phyloP scores from a whole-genome alignment of 2,329 filamentous ascomycete species.

The Penicillium sp. region DNA sequence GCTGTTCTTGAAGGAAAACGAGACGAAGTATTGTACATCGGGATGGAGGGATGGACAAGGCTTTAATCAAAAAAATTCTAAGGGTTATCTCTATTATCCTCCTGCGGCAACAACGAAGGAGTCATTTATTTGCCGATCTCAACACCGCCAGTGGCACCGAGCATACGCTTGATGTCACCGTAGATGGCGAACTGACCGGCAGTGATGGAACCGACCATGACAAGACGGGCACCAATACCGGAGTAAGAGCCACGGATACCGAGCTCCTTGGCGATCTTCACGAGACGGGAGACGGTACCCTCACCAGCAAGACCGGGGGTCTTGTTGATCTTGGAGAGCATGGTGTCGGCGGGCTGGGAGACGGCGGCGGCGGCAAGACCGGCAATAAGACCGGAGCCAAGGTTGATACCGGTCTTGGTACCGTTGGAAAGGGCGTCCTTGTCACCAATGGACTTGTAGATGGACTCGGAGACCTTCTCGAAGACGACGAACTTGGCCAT shows the following conservation, averaged over 20 bases:
- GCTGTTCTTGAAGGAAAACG: slow-evolving; percentile 24
- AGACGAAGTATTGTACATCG: slow-evolving; percentile 30
- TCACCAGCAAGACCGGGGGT: slow-evolving; percentile 84
- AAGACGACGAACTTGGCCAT: slow-evolving; percentile 95
- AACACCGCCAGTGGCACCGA: slow-evolving; percentile 74
- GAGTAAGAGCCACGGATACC: slow-evolving; percentile 75
- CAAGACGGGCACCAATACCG: slow-evolving; percentile 68
- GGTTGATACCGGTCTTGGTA: slow-evolving; percentile 77
- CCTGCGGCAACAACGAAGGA: slow-evolving; percentile 16
- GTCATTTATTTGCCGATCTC: slow-evolving; percentile 60
- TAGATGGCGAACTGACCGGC: slow-evolving; percentile 89
- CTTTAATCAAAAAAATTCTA: slow-evolving; percentile 23
- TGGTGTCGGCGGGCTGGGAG: slow-evolving; percentile 89
- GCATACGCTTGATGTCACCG: slow-evolving; percentile 68
- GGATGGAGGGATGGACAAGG: slow-evolving; percentile 26
- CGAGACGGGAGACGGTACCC: slow-evolving; percentile 74
- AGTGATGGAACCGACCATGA: slow-evolving; percentile 66
- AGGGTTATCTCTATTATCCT: slow-evolving; percentile 28
- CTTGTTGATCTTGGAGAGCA: slow-evolving; percentile 97
- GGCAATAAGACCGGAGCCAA: slow-evolving; percentile 80
- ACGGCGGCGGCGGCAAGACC: slow-evolving; percentile 84
- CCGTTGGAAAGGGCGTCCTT: slow-evolving; percentile 68
- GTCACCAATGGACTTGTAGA: slow-evolving; percentile 66
- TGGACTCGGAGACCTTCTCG: slow-evolving; percentile 79
- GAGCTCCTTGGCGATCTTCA: slow-evolving; percentile 88